A percentile compares a stretch with the other conserved stretches of the same genome.
phyloP scores from a whole-genome alignment of 2,329 filamentous ascomycete species.

The Fonsecaea monophora region DNA sequence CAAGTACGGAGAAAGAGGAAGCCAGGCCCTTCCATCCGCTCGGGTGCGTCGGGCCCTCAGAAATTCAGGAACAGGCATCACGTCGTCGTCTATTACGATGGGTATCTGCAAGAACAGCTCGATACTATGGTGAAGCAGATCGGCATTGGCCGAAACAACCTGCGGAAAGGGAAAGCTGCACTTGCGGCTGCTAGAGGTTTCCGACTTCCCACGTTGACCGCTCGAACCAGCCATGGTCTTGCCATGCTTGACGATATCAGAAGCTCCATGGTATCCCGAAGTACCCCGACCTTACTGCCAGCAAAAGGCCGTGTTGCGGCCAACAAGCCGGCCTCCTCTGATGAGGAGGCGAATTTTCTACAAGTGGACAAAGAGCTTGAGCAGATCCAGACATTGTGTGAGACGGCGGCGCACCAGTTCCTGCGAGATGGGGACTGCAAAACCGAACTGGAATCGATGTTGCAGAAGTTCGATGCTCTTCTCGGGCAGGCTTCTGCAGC shows the following conservation, averaged over 20 bases:
- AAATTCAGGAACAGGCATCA: slow-evolving; percentile 74
- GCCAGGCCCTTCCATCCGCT: slow-evolving; percentile 45
- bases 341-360: slow-evolving; percentile 70
- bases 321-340: neutral
- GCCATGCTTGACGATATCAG: slow-evolving; percentile 25
- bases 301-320: slow-evolving; percentile 18
- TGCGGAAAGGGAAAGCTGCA: slow-evolving; percentile 83
- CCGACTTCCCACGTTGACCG: slow-evolving; percentile 28
- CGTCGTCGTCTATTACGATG: slow-evolving; percentile 92
- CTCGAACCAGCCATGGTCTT: slow-evolving; percentile 14
- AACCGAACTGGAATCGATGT: slow-evolving; percentile 75
- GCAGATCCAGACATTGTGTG: slow-evolving; percentile 78
- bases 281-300: slow-evolving; percentile 16
- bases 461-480: slow-evolving; percentile 68
- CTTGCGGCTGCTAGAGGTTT: slow-evolving; percentile 64
- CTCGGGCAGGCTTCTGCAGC: slow-evolving; percentile 67
- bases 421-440: slow-evolving; percentile 85
- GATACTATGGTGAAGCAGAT: slow-evolving; percentile 83
- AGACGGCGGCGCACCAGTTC: slow-evolving; percentile 86
- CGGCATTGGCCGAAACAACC: slow-evolving; percentile 77
- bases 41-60: slow-evolving; percentile 43
- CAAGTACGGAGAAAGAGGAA: slow-evolving; percentile 48
- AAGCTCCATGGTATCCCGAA: slow-evolving; percentile 24
- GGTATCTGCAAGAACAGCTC: slow-evolving; percentile 80
- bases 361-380: slow-evolving; percentile 79